These are phyloP conservation scores for Phytopythium sindhum DNA, from an alignment of 352 stramenopile species.

Conservation along the genomic window DNA sequence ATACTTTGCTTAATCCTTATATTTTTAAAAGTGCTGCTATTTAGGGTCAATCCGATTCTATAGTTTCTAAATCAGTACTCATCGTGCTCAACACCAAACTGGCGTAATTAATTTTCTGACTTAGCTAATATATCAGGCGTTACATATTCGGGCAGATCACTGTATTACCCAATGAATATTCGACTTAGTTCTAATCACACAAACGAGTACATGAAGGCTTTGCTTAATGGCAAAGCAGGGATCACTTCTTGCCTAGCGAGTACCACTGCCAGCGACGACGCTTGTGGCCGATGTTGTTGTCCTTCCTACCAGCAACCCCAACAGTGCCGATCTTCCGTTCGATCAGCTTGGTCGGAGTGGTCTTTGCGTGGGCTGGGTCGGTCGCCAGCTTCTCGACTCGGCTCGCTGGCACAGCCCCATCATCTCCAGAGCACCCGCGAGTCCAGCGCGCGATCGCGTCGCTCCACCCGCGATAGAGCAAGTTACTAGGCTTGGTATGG, in stretches of 20 bases:
- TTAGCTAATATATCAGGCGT: no score
- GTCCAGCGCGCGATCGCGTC: background rate
- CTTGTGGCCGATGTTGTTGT: background rate
- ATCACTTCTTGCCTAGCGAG: background rate
- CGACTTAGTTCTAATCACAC: background rate
- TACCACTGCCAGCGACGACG: background rate
- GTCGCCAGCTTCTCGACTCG: background rate
- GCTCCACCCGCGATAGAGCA: background rate
- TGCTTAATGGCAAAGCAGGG: no score
- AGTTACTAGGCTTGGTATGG: background rate
- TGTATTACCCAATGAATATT: background rate
- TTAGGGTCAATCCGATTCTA: no score
- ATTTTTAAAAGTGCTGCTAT: no score
- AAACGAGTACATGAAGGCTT: no score
- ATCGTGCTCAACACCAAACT: no score
- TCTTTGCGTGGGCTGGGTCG: background rate
- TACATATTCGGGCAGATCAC: no score
- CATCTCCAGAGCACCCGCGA: background rate
- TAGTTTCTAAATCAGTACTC: no score
- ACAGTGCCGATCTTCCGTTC: background rate
- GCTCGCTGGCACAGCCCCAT: background rate
- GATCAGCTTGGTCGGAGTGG: background rate
- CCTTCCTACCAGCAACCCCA: background rate
- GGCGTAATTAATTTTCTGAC: no score
- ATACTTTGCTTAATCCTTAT: no score